Evolutionary conservation across 805 yeast genomes (phyloP).

Genomic region (Kluyveromyces lactis): DNA sequence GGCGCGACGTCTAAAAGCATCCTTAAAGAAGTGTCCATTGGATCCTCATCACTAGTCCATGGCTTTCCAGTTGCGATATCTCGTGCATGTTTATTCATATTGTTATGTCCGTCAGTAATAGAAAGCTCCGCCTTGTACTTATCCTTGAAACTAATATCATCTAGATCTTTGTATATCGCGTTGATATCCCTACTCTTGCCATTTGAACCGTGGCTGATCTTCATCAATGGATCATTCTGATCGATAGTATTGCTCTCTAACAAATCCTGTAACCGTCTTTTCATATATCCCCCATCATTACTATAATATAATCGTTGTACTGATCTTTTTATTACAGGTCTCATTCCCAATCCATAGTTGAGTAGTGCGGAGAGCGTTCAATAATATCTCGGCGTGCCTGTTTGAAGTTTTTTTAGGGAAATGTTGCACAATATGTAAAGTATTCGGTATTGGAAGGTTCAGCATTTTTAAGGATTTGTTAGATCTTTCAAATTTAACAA

Average conservation of each 20-base stretch:
- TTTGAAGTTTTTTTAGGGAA: too few species aligned
- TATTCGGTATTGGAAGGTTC: too few species aligned
- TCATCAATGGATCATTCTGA: conserved; percentile 20
- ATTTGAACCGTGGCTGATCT: conserved; percentile 14
- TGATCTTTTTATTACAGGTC: too few species aligned
- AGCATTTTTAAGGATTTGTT: too few species aligned
- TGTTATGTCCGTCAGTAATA: conserved; percentile 34
- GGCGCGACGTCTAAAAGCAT: conserved; percentile 48
- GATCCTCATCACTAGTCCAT: conserved; percentile 52
- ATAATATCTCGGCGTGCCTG: too few species aligned
- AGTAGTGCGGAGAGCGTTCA: too few species aligned
- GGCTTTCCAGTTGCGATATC: conserved; percentile 45
- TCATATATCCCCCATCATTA: conserved; percentile 17
- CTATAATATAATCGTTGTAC: not conserved
- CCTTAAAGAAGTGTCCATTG: conserved; percentile 39
- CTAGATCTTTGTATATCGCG: conserved; percentile 23
- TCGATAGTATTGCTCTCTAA: conserved; percentile 17
- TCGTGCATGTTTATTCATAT: conserved; percentile 36
- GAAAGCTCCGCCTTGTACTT: conserved; percentile 35
- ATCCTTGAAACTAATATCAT: conserved; percentile 30
- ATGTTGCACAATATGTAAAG: too few species aligned
- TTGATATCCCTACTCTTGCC: conserved; percentile 20
- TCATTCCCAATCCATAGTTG: too few species aligned
- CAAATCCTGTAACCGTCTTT: conserved; percentile 20
- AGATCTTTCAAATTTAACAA: too few species aligned